phyloP scores from a whole-genome alignment of 1,139 yeast species.

The Trichomonascaceae sp. region DNA sequence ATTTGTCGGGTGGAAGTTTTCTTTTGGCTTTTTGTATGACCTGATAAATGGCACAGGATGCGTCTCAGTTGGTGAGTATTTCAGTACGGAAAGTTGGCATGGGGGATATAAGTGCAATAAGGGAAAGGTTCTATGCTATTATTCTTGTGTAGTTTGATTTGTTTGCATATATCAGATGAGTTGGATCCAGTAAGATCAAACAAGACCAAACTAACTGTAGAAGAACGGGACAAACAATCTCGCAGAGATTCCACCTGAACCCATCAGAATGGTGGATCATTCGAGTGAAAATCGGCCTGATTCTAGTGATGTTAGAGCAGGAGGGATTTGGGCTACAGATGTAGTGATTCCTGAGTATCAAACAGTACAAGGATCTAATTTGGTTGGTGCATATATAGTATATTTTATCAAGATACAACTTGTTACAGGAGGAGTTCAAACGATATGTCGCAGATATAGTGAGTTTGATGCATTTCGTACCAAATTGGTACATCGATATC shows the following conservation, averaged over 20 bases:
- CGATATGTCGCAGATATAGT: conserved; percentile 54
- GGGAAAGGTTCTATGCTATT: too few species aligned
- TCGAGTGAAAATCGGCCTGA: not conserved
- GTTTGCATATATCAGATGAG: too few species aligned
- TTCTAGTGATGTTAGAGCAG: not conserved
- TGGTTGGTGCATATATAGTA: conserved; percentile 37
- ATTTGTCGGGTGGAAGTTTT: not conserved
- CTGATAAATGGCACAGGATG: not conserved
- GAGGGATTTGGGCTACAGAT: conserved; percentile 34
- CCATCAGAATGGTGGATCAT: conserved; percentile 12
- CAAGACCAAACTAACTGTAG: not conserved
- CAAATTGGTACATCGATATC: conserved; percentile 38
- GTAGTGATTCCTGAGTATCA: conserved; percentile 38
- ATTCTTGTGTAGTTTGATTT: too few species aligned
- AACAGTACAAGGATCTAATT: conserved; percentile 33
- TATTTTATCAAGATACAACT: conserved; percentile 37
- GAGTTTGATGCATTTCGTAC: conserved; percentile 52
- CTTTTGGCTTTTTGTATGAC: not conserved
- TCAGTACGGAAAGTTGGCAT: not conserved
- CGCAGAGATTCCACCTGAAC: conserved; percentile 11
- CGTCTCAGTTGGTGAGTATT: not conserved
- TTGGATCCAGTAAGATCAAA: too few species aligned
- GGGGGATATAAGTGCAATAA: too few species aligned
- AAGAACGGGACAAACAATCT: not conserved
- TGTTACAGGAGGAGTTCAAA: conserved; percentile 41